Evolutionary conservation across 1,139 yeast genomes (phyloP).

Genomic region (Geotrichum bryndzae): DNA sequence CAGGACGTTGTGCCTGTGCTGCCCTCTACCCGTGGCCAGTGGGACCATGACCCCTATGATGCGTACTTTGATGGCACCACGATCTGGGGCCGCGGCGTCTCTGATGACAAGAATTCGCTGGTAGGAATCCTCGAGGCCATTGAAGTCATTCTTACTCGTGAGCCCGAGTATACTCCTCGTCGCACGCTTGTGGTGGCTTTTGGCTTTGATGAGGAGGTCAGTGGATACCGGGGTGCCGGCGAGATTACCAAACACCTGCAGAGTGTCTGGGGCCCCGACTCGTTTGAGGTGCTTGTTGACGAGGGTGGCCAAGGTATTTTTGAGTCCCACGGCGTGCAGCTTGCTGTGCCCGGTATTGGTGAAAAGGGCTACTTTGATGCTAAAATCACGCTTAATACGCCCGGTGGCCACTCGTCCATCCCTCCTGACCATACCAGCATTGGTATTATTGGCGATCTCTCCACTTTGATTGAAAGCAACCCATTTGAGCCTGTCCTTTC

Average conservation of each 20-base stretch:
- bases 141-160: slow-evolving; percentile 41
- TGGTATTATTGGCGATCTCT: slow-evolving; percentile 57
- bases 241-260: slow-evolving; percentile 41
- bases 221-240: slow-evolving; percentile 55
- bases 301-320: slow-evolving; percentile 49
- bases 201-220: slow-evolving; percentile 71
- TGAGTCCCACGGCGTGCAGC: slow-evolving; percentile 41
- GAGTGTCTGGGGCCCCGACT: slow-evolving; percentile 49
- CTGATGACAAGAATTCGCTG: slow-evolving; percentile 56
- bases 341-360: slow-evolving; percentile 55
- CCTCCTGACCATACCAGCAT: slow-evolving; percentile 72
- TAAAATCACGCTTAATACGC: slow-evolving; percentile 44
- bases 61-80: slow-evolving; percentile 58
- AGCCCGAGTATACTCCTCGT: slow-evolving; percentile 43
- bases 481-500: slow-evolving; percentile 45
- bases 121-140: slow-evolving; percentile 54
- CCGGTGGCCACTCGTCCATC: slow-evolving; percentile 70
- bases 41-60: slow-evolving; percentile 67
- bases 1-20: slow-evolving; percentile 84
- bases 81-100: slow-evolving; percentile 61
- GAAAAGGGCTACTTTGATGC: slow-evolving; percentile 63
- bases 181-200: slow-evolving; percentile 55
- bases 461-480: slow-evolving; percentile 45
- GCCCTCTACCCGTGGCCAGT: slow-evolving; percentile 46
- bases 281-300: slow-evolving; percentile 54